Base-by-base conservation (phyloP, 2,329 filamentous ascomycete genomes). In the Fusarium sp. region DNA sequence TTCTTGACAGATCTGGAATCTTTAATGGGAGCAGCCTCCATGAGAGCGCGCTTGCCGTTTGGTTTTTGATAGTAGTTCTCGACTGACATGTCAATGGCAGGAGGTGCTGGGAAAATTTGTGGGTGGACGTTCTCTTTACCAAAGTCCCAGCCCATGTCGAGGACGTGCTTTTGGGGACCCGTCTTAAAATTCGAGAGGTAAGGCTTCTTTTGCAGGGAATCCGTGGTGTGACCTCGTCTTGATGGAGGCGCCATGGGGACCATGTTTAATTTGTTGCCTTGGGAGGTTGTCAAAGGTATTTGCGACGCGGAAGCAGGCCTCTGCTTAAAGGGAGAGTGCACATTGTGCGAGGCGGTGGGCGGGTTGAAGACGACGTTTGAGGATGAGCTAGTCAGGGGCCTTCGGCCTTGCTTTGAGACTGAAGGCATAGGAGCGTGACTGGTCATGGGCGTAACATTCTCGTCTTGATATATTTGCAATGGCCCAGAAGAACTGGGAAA, bases 1-100 rank as follows among this genome's bases (percentile, higher is more conserved):
- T 91, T 94, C 83, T 97, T 97, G 49, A 80, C 77, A 2, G 87
- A 82, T 69, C 91, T 83, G 22, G 84, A 85, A 74, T 95, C 92
- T 74, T 90, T 90, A 72, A 92, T 88, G 2, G 91, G 89, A 7
- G 91, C 89, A 7, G 92, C 88, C 55, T 97, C 93, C 79, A 92
- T 86, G 45, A 94, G 82, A 10, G 85, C 83, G 73, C 92, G 89
- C 77, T 90, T 90, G 44, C 82, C 81, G 11, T 83, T 81, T 3
- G 83, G 78, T 59, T 88, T 88, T 63, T 83, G 84, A 46, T 86
- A 87, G 67, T 83, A 85, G 54, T 80, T 83, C 63, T 88, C 86
- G 41, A 87, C 76, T 25, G 84, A 83, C 29, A 88, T 77, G 75
- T 83, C 84, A 70, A 85, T 81, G 7, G 83, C 76, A 3, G 82